Evolutionary conservation across 768 basidiomycete genomes (phyloP).

Genomic region (Mycena chlorophos): DNA sequence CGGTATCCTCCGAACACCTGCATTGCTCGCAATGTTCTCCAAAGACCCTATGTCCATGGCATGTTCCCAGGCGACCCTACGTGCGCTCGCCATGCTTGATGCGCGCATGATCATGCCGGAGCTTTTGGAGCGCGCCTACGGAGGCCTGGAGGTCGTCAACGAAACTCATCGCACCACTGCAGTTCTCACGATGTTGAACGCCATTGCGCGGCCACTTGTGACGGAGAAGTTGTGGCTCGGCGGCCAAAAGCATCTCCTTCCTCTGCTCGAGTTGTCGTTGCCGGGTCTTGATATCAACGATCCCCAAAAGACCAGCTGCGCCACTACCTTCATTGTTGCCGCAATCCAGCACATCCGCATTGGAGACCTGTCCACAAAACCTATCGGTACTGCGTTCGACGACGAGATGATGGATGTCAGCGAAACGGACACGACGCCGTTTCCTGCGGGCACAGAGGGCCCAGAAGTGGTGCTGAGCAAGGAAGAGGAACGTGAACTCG

Average conservation of each 20-base stretch:
- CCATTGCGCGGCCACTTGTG: constrained; percentile 72
- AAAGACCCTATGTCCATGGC: constrained; percentile 80
- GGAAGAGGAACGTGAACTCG: constrained; percentile 71
- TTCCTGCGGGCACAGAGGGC: constrained; percentile 57
- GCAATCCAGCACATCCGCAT: constrained; percentile 75
- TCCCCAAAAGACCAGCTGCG: constrained; percentile 75
- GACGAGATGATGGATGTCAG: constrained; percentile 59
- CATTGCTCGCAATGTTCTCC: constrained; percentile 87
- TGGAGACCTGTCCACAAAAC: constrained; percentile 68
- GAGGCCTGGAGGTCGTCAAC: constrained; percentile 89
- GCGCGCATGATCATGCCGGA: constrained; percentile 88
- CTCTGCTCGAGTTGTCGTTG: constrained; percentile 83
- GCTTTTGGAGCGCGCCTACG: constrained; percentile 85
- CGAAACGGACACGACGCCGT: constrained; percentile 36
- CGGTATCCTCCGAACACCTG: constrained; percentile 76
- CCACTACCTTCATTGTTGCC: constrained; percentile 76
- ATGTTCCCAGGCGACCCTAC: constrained; percentile 80
- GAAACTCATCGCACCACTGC: constrained; percentile 96
- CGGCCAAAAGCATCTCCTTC: constrained; percentile 86
- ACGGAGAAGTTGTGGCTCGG: constrained; percentile 78
- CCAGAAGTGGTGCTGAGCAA: constrained; percentile 45
- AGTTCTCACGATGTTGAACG: constrained; percentile 80
- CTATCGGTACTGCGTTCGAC: constrained; percentile 53
- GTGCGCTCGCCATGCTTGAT: constrained; percentile 75
- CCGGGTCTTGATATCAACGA: constrained; percentile 93